Percentiles rank a stretch among this genome's conserved stretches.
Conservation (phyloP, 306 rosid genomes). For the Dryas octopetala region DNA sequence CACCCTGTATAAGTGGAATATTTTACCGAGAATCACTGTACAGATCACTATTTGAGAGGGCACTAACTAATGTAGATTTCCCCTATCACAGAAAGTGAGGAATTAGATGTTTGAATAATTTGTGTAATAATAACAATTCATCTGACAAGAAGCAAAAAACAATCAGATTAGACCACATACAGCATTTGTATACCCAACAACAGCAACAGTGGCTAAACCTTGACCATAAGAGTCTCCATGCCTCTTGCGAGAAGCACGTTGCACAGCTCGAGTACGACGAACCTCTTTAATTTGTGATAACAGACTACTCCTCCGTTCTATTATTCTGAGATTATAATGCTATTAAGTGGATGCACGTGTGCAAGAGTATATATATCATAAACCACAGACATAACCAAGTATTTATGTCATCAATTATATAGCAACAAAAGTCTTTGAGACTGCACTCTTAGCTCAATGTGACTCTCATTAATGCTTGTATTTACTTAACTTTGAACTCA, state of each 20-base stretch:
- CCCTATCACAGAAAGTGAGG: conserved; percentile 50
- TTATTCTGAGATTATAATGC: conserved; percentile 50
- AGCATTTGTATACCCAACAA: conserved; percentile 96
- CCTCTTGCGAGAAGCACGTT: conserved; percentile 83
- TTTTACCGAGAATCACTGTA: conserved; percentile 83
- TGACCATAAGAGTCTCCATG: conserved; percentile 70
- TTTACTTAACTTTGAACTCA: conserved; percentile 6
- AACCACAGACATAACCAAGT: neutral
- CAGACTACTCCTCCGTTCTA: conserved; percentile 57
- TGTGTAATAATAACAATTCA: conserved; percentile 8
- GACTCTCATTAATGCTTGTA: neutral
- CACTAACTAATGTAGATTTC: conserved; percentile 82
- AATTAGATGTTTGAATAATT: conserved; percentile 19
- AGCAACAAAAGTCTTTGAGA: neutral
- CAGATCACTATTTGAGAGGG: conserved; percentile 67
- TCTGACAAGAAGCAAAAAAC: neutral
- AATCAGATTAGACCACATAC: conserved; percentile 45
- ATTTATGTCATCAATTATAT: conserved; percentile 17
- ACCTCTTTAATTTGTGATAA: conserved; percentile 78
- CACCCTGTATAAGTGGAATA: neutral
- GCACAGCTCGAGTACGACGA: conserved; percentile 84
- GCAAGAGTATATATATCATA: conserved; percentile 9
- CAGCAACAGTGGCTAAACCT: conserved; percentile 72
- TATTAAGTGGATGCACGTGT: conserved; percentile 29
- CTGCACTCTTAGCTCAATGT: neutral